Conservation (phyloP, 1,284 basidiomycete species). For the Ustilago curta region DNA sequence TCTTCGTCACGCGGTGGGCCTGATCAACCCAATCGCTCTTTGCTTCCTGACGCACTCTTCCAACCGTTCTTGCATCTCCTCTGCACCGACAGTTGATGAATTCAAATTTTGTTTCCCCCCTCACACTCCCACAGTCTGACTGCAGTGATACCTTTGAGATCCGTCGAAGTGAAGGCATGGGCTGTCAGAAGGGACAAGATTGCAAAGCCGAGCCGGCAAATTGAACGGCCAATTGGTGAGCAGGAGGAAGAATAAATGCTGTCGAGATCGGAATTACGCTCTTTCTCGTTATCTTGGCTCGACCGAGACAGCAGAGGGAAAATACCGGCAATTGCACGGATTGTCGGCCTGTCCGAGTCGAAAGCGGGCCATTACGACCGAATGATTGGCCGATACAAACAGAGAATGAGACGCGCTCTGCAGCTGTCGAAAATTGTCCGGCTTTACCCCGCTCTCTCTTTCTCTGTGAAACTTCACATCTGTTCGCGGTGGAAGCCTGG, state of each 20-base stretch:
- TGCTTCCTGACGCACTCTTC: constrained; percentile 4
- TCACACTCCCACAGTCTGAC: background rate
- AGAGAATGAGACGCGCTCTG: background rate
- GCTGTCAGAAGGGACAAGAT: background rate
- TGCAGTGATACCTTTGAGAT: background rate
- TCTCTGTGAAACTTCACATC: background rate
- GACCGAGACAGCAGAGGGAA: background rate
- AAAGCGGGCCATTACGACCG: constrained; percentile 28
- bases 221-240: background rate
- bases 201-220: background rate
- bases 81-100: background rate
- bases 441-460: constrained; percentile 18
- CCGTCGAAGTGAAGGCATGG: background rate
- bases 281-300: constrained; percentile 1
- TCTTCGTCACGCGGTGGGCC: background rate
- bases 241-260: background rate
- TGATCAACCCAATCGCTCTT: constrained; percentile 5
- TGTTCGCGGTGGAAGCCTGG: background rate
- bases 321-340: constrained; percentile 4
- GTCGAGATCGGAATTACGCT: constrained; percentile 3
- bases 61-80: constrained; percentile 1
- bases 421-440: background rate
- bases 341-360: background rate
- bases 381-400: constrained; percentile 12
- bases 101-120: background rate